Percentiles rank a stretch among this genome's conserved stretches.
phyloP scores from a whole-genome alignment of 148 eudicot species.

The Polygonum maritimum region DNA sequence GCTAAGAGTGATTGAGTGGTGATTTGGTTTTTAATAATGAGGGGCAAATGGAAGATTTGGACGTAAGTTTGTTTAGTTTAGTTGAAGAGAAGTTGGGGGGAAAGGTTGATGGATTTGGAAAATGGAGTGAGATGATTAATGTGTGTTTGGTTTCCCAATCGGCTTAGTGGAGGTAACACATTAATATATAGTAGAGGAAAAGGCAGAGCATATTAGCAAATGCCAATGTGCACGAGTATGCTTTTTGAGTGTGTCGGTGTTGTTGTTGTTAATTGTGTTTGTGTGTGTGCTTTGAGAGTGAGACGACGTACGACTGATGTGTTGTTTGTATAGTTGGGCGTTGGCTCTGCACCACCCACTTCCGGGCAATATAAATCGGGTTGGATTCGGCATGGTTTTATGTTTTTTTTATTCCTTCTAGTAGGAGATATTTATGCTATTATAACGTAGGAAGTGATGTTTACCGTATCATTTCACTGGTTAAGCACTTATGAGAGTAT shows the following conservation, averaged over 20 bases:
- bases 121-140: background rate
- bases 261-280: too few species aligned
- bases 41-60: background rate
- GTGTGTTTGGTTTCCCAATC: background rate
- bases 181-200: conserved; percentile 3
- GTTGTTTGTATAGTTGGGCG: background rate
- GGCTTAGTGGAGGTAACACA: conserved; percentile 4
- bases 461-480: too few species aligned
- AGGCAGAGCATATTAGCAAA: background rate
- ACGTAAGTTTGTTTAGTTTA: background rate
- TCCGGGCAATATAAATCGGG: background rate
- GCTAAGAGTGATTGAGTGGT: background rate
- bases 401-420: too few species aligned
- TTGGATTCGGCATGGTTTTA: too few species aligned
- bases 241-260: background rate
- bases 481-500: too few species aligned
- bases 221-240: conserved; percentile 6
- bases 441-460: too few species aligned
- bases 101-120: background rate
- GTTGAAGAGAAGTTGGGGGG: background rate
- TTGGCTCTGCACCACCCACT: background rate
- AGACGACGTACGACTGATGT: background rate
- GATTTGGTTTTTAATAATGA: background rate
- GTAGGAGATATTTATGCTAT: too few species aligned
- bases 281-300: background rate